Evolutionary conservation across 345 rosid species (phyloP).

Genomic region (Chamaenerion angustifolium): DNA sequence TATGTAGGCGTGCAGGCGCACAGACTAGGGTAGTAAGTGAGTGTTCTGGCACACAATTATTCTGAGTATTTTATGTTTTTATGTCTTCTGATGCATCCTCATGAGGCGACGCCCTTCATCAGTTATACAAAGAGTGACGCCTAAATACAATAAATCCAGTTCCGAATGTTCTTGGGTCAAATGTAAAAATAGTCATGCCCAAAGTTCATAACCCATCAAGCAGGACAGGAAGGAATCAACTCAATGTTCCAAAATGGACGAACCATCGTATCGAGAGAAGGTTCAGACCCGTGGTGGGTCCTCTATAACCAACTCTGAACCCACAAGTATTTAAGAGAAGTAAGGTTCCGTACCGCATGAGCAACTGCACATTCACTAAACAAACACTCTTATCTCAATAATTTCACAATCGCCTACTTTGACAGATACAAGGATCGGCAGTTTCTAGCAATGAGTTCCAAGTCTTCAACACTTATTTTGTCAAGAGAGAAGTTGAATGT

Average conservation of each 20-base stretch:
- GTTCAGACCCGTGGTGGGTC: constrained; percentile 32
- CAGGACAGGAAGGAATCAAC: constrained; percentile 62
- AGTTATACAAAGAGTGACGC: too few relatives aligned
- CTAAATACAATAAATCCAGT: too few relatives aligned
- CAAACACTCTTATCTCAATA: constrained; percentile 84
- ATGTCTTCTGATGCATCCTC: too few relatives aligned
- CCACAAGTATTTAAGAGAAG: constrained; percentile 82
- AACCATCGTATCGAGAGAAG: constrained; percentile 57
- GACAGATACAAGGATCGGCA: constrained; percentile 54
- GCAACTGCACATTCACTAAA: constrained; percentile 76
- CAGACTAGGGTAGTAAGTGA: too few relatives aligned
- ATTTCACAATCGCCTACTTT: constrained; percentile 72
- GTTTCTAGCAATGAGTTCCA: constrained; percentile 58
- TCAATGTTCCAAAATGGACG: constrained; percentile 94
- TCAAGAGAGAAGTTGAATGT: constrained; percentile 63
- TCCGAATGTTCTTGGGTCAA: too few relatives aligned
- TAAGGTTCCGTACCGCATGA: constrained; percentile 35
- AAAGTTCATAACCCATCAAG: too few relatives aligned
- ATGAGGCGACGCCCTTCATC: too few relatives aligned
- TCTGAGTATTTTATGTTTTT: too few relatives aligned
- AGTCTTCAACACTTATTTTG: constrained; percentile 42
- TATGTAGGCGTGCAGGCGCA: too few relatives aligned
- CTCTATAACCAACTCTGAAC: constrained; percentile 85
- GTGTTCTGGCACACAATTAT: too few relatives aligned
- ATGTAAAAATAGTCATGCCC: too few relatives aligned